A percentile compares a stretch with the other conserved stretches of the same genome.
Evolutionary conservation across 148 eudicot species (phyloP).

Genomic region (Mesembryanthemum crystallinum): DNA sequence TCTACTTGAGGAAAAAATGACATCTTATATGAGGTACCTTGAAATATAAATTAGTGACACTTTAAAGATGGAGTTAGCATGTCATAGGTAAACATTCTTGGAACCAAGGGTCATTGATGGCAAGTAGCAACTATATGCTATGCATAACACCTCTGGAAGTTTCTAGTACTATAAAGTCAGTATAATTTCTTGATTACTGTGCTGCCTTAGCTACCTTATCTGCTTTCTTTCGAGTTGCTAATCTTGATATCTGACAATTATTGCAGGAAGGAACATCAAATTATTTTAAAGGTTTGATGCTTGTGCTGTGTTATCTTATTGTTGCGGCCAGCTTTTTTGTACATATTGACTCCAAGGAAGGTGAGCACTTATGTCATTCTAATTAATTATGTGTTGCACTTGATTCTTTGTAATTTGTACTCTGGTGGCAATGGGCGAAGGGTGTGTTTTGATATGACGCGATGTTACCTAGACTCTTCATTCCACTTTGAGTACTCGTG

Average conservation of each 20-base stretch:
- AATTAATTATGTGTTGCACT: neutral
- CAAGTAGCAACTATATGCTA: neutral
- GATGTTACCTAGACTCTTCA: too few species aligned
- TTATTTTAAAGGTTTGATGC: constrained; percentile 96
- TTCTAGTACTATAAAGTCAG: neutral
- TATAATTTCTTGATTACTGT: neutral
- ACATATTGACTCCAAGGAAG: constrained; percentile 54
- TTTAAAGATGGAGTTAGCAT: neutral
- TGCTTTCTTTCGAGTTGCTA: neutral
- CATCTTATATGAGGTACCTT: neutral
- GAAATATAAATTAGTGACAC: neutral
- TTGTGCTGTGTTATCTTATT: constrained; percentile 83
- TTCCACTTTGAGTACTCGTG: too few species aligned
- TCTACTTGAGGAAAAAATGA: too few species aligned
- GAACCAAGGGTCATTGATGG: neutral
- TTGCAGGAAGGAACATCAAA: constrained; percentile 92
- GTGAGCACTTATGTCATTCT: constrained; percentile 16
- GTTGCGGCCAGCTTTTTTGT: constrained; percentile 99
- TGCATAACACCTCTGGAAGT: neutral
- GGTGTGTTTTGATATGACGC: neutral
- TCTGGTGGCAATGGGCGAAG: neutral
- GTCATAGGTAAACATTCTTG: neutral
- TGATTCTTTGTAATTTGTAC: neutral
- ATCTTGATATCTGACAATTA: constrained; percentile 12
- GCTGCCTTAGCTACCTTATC: neutral